phyloP scores from a whole-genome alignment of 257 asterid species.

The Jaltomata sinuosa region DNA sequence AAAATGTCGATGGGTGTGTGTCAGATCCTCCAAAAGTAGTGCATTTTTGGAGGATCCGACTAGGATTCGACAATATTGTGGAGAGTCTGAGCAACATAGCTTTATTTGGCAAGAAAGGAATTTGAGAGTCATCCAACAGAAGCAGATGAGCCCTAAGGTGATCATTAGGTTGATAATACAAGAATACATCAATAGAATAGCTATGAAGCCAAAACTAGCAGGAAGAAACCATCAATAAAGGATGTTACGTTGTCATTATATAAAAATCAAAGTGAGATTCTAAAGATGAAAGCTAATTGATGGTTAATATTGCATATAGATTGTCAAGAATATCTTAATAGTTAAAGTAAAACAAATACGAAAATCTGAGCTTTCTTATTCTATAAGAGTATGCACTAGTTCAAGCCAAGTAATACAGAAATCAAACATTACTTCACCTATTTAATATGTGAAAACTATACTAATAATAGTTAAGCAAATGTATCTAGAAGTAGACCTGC shows the following conservation, averaged over 20 bases:
- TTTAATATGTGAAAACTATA: neutral
- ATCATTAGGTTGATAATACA: neutral
- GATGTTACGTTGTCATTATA: neutral
- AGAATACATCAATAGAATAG: neutral
- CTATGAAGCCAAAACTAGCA: neutral
- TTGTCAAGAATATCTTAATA: neutral
- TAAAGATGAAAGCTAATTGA: neutral
- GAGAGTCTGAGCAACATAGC: neutral
- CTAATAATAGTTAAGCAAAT: neutral
- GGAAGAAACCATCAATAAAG: neutral
- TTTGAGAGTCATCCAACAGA: neutral
- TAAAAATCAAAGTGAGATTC: neutral
- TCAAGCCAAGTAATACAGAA: neutral
- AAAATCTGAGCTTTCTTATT: neutral
- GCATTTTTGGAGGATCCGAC: neutral
- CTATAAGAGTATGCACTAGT: neutral
- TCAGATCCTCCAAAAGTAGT: neutral
- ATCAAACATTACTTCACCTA: neutral
- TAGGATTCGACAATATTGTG: neutral
- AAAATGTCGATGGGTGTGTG: neutral
- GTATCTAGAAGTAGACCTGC: conserved; percentile 29
- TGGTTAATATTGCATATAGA: neutral
- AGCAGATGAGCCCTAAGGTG: neutral
- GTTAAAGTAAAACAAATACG: neutral
- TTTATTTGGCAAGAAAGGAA: neutral